Evolutionary conservation across 805 yeast species (phyloP).

Genomic region (Myxozyma monticola): DNA sequence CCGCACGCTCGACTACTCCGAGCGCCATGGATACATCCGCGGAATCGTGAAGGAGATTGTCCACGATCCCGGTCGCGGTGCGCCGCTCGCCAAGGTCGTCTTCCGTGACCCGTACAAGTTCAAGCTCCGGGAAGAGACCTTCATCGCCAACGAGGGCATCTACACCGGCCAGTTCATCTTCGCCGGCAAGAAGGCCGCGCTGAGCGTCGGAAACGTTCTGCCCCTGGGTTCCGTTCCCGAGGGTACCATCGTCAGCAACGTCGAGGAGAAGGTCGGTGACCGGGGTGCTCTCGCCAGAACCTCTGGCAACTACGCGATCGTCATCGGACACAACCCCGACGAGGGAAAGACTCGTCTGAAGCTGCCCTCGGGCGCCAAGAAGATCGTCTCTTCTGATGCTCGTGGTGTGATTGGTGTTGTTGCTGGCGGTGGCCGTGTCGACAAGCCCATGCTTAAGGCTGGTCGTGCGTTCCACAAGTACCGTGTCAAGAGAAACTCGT

Average conservation of each 20-base stretch:
- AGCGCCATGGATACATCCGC: constrained; percentile 99
- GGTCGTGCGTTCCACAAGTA: constrained; percentile 99
- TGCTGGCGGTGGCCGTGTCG: constrained; percentile 99
- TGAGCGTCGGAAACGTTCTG: constrained; percentile 94
- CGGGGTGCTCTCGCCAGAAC: constrained; percentile 99
- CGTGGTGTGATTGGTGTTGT: constrained; percentile 99
- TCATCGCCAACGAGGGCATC: constrained; percentile 99
- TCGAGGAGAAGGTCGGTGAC: constrained; percentile 98
- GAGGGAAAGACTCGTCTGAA: constrained; percentile 99
- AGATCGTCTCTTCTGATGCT: constrained; percentile 90
- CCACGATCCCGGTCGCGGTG: constrained; percentile 99
- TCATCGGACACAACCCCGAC: constrained; percentile 98
- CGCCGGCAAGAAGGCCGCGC: constrained; percentile 98
- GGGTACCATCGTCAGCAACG: constrained; percentile 98
- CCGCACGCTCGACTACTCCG: constrained; percentile 98
- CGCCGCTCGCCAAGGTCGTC: constrained; percentile 98
- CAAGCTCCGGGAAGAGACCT: constrained; percentile 96
- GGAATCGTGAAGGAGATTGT: constrained; percentile 98
- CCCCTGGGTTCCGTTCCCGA: constrained; percentile 98
- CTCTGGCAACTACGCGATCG: constrained; percentile 98
- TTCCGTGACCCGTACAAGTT: constrained; percentile 99
- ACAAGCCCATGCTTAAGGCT: constrained; percentile 99
- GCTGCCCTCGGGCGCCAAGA: constrained; percentile 99
- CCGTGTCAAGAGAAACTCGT: constrained; percentile 99
- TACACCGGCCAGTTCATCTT: constrained; percentile 99